phyloP scores from a whole-genome alignment of 2,329 filamentous ascomycete genomes.

The Aureobasidium uvarum region DNA sequence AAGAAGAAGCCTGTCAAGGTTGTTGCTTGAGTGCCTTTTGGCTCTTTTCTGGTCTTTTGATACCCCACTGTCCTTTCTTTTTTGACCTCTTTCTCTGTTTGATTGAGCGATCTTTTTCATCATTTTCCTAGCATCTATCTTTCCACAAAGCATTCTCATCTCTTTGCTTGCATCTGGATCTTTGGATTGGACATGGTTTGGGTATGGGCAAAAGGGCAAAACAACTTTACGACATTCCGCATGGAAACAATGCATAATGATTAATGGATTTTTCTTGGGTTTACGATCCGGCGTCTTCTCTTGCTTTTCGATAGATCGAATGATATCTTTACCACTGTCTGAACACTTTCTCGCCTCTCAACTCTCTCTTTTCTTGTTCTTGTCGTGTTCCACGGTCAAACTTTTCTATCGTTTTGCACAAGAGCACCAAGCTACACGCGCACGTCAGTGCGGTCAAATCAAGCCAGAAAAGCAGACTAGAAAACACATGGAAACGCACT shows the following conservation, averaged over 20 bases:
- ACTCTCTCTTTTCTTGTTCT: too few species aligned
- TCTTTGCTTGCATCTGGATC: background rate
- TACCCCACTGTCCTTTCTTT: background rate
- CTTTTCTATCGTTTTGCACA: too few species aligned
- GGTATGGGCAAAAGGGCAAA: background rate
- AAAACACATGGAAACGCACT: too few species aligned
- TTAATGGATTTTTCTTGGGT: background rate
- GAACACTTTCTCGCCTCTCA: too few species aligned
- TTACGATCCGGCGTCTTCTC: background rate
- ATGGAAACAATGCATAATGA: constrained; percentile 3
- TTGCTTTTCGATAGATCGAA: background rate
- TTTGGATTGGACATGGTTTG: background rate
- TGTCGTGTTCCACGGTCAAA: too few species aligned
- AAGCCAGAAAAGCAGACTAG: too few species aligned
- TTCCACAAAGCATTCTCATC: background rate
- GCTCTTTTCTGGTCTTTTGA: background rate
- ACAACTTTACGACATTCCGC: constrained; percentile 2
- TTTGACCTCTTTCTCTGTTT: background rate
- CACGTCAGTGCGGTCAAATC: too few species aligned
- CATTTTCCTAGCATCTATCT: background rate
- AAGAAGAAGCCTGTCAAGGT: constrained; percentile 20
- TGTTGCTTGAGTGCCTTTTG: background rate
- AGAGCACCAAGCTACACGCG: too few species aligned
- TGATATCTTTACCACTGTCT: background rate
- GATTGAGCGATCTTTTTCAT: background rate